Percentiles rank a stretch among this genome's conserved stretches.
Evolutionary conservation across 192 early-diverging fungal genomes (phyloP).

Genomic region (Umbelopsis vinacea): DNA sequence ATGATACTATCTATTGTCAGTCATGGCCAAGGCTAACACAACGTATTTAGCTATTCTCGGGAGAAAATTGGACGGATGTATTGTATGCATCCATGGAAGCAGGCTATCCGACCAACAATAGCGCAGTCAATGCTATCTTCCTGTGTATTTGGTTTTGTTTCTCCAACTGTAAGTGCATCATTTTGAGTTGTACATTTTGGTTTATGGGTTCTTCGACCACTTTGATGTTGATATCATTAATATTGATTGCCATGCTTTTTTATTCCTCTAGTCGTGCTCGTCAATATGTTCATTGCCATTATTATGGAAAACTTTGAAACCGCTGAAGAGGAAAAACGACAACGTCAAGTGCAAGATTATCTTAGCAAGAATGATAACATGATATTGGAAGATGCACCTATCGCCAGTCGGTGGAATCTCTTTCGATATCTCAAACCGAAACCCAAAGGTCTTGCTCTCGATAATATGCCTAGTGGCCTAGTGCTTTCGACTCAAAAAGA

Average conservation of each 20-base stretch:
- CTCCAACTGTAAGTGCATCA: slow-evolving; percentile 58
- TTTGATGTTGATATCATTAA: too few species aligned
- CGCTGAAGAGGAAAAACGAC: slow-evolving; percentile 56
- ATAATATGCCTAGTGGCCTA: slow-evolving; percentile 46
- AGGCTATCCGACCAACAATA: slow-evolving; percentile 35
- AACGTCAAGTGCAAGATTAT: slow-evolving; percentile 53
- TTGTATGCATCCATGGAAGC: slow-evolving; percentile 54
- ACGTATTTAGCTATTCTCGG: slow-evolving; percentile 57
- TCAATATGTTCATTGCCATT: slow-evolving; percentile 71
- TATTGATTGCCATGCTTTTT: background rate
- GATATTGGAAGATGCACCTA: slow-evolving; percentile 38
- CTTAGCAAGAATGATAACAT: slow-evolving; percentile 37
- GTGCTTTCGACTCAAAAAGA: slow-evolving; percentile 53
- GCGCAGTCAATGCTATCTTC: slow-evolving; percentile 51
- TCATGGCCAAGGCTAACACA: background rate
- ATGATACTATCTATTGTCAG: background rate
- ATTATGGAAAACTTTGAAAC: slow-evolving; percentile 70
- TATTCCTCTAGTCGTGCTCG: slow-evolving; percentile 53
- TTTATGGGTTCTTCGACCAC: too few species aligned
- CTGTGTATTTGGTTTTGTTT: slow-evolving; percentile 56
- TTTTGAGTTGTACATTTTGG: background rate
- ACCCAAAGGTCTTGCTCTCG: slow-evolving; percentile 50
- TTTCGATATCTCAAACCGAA: slow-evolving; percentile 54
- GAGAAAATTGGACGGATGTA: slow-evolving; percentile 64
- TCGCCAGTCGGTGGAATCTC: slow-evolving; percentile 55